Base-by-base conservation (phyloP, 345 rosid species). In the Ceriops decandra region DNA sequence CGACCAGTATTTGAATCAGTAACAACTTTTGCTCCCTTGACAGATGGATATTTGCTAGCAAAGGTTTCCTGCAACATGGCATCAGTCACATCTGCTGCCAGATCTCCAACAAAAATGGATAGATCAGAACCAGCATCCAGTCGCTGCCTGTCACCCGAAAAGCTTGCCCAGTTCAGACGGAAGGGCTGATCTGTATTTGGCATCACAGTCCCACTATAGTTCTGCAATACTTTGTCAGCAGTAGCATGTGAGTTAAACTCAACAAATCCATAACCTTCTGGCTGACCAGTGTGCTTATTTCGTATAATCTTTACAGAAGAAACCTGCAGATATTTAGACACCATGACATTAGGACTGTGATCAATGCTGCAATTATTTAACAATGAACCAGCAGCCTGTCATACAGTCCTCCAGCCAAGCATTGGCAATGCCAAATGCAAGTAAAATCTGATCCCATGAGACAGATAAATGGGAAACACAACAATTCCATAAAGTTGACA, bases 91-190 rank as follows among this genome's bases (percentile, higher is more conserved):
- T 93, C 99, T 8, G 96, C 83, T 71, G 99, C 90, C 80, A 93
- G 82, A 75, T 93, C 97, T 54, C 99, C 99, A 30, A 93, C 99
- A 81, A 93, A 93, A 61, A 93, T 80, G 4, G 99, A 93, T 30
- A 88, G 88, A 76, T 93, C 97, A 21, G 95, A 86, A 77, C 88
- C 85, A 22, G 83, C 51, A 6, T 93, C 99, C 0, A 86, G 62
- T 78, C 90, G 87, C 71, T 90, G 87, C 70, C 88, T 91, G 27
- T 91, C 97, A 75, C 87, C 90, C 6, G 89, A 84, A 75, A 91
- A 91, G 72, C 92, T 81, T 51, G 99, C 99, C 99, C 99, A 93
- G 80, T 93, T 93, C 56, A 93, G 78, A 57, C 93, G 96, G 83
- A 93, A 93, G 22, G 87, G 86, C 63, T 89, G 99, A 10, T 93